Percentiles rank a stretch among this genome's conserved stretches.
Conservation (phyloP, 139 green algal species). For the Chlorella sp. region DNA sequence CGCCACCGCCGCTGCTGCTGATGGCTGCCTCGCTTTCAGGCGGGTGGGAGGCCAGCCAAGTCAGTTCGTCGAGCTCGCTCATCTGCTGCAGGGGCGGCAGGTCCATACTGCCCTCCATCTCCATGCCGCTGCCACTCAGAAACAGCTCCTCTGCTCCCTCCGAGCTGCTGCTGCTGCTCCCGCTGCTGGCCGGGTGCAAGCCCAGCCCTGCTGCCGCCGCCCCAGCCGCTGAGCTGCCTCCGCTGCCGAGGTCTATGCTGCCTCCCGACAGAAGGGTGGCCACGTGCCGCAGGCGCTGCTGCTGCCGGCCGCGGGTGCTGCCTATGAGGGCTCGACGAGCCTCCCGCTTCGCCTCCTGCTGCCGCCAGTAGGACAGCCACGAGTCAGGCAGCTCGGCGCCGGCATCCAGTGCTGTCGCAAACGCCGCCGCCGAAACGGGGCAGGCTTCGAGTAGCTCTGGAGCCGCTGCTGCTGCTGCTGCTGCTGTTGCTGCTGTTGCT, state of each 20-base stretch:
- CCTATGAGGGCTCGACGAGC: background rate
- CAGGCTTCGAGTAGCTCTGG: background rate
- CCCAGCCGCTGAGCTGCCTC: background rate
- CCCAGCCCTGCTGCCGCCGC: background rate
- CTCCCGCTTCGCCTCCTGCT: slow-evolving; percentile 23
- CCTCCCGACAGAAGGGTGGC: background rate
- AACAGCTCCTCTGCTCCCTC: background rate
- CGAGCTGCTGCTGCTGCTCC: background rate
- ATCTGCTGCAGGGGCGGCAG: background rate
- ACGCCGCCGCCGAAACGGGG: background rate
- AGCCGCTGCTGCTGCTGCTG: background rate
- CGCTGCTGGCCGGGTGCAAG: background rate
- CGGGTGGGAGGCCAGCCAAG: slow-evolving; percentile 39
- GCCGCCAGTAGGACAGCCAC: slow-evolving; percentile 43
- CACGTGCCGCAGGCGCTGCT: slow-evolving; percentile 27
- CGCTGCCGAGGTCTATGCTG: background rate
- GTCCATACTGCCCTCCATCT: background rate
- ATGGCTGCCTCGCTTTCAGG: background rate
- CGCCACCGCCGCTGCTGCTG: slow-evolving; percentile 1
- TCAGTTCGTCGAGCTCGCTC: slow-evolving; percentile 27
- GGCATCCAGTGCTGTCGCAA: slow-evolving; percentile 5
- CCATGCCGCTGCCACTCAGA: background rate
- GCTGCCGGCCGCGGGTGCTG: slow-evolving; percentile 36
- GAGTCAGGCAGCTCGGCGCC: slow-evolving; percentile 7
- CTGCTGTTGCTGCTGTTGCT: background rate